Conservation (phyloP, 768 basidiomycete genomes). For the Candolleomyces efflorescens region DNA sequence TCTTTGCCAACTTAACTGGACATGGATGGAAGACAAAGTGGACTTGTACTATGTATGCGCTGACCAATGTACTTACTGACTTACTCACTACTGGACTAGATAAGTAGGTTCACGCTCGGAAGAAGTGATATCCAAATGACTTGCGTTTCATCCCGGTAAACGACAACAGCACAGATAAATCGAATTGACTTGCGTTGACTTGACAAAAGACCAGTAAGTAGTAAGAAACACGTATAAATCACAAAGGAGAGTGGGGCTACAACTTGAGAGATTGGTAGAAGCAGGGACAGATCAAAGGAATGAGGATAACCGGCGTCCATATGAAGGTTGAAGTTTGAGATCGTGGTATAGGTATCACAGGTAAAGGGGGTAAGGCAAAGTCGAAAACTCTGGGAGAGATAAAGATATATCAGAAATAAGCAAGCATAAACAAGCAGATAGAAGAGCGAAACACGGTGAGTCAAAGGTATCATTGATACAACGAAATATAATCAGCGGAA, state of each 20-base stretch:
- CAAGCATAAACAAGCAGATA: not conserved
- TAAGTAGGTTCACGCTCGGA: no score
- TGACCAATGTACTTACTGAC: no score
- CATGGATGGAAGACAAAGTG: no score
- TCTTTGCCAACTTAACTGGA: no score
- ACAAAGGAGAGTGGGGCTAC: conserved; percentile 5
- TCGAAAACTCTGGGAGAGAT: not conserved
- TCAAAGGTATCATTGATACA: not conserved
- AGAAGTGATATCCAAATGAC: no score
- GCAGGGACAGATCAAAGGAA: not conserved
- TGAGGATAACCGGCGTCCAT: not conserved
- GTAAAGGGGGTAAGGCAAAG: not conserved
- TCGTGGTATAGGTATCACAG: not conserved
- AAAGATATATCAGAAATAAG: no score
- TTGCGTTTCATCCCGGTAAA: not conserved
- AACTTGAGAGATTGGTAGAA: not conserved
- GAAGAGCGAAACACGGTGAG: not conserved
- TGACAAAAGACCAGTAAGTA: not conserved
- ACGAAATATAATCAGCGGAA: no score
- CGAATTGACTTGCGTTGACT: not conserved
- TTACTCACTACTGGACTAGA: no score
- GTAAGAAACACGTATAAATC: no score
- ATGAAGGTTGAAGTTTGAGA: no score
- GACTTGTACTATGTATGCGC: no score
- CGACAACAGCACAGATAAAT: not conserved